Percentiles rank a stretch among this genome's conserved stretches.
These are phyloP conservation scores for Gyrodon lividus DNA, from an alignment of 768 basidiomycete genomes.

Conservation along the genomic window DNA sequence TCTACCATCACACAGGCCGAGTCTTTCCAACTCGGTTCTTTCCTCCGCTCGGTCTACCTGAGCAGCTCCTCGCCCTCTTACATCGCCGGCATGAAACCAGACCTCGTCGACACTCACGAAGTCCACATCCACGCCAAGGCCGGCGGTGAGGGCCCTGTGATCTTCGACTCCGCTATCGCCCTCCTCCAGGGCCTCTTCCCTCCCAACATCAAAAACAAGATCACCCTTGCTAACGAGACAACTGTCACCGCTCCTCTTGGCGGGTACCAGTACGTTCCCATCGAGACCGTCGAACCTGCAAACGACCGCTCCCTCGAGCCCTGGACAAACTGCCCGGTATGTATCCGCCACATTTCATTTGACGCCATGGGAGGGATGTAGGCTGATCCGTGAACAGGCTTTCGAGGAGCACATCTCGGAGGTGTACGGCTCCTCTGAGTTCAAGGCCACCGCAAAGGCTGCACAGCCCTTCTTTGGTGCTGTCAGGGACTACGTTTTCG, in stretches of 20 bases:
- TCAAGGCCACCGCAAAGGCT: slow-evolving; percentile 58
- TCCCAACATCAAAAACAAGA: slow-evolving; percentile 69
- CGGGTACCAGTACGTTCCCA: slow-evolving; percentile 86
- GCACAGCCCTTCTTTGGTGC: slow-evolving; percentile 66
- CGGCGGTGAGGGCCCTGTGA: slow-evolving; percentile 81
- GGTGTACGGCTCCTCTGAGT: slow-evolving; percentile 61
- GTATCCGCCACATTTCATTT: slow-evolving; percentile 11
- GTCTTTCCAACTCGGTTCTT: slow-evolving; percentile 61
- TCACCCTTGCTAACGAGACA: slow-evolving; percentile 76
- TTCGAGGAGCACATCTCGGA: slow-evolving; percentile 63
- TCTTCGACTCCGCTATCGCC: slow-evolving; percentile 84
- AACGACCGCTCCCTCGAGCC: slow-evolving; percentile 84
- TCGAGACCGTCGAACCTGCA: slow-evolving; percentile 83
- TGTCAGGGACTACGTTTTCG: slow-evolving; percentile 70
- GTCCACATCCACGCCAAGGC: slow-evolving; percentile 79
- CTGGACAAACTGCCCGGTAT: slow-evolving; percentile 65
- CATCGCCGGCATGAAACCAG: slow-evolving; percentile 61
- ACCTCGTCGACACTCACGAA: slow-evolving; percentile 71
- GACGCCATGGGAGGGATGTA: not conserved
- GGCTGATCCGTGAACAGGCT: slow-evolving; percentile 38
- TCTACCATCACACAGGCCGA: slow-evolving; percentile 46
- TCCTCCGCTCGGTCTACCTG: slow-evolving; percentile 68
- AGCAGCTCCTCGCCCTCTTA: slow-evolving; percentile 63
- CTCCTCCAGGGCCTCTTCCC: slow-evolving; percentile 86
- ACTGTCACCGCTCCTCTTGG: slow-evolving; percentile 70